Evolutionary conservation across 345 rosid species (phyloP), one percentile per base, ranked within the genome.

Genomic region (Acer saccharum): DNA sequence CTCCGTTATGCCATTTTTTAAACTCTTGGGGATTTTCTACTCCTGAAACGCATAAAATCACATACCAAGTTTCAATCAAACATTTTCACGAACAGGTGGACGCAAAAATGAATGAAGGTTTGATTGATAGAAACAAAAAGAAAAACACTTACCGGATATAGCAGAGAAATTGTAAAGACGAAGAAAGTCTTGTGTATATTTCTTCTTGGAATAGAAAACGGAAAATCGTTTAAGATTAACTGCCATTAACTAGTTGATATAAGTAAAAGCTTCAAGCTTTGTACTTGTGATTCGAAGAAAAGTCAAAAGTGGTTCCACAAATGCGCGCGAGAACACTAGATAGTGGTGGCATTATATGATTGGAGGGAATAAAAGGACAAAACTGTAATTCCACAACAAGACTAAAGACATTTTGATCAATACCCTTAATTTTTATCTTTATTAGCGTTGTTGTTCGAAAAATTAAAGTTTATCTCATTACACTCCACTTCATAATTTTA

Each of bases 1-100:
- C 95, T 32, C 97, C 98, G 58, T 91, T 88, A 63, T 70, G 11
- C 91, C 95, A 92, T 72, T 79, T 83, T 25, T 76, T 72, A 78
- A 86, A 92, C 25, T 82, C 89, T 44, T 2, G 76, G 1, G n/a
- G 43, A 55, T 68, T 82, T 70, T 80, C 93, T 84, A 66, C 76
- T 72, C 82, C 87, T 78, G 68, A 77, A 48, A 48, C 7, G 27
- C 3, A 14, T 61, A 14, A 43, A 43, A 52, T 52, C 69, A 18
- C 2, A 16, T 63, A 58, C 4, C 57, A 27, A 50, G 12, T n/a
- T n/a, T 20, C 52, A 0, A 2, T 75, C 41, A 52, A 60, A 20
- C 78, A 75, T 65, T 75, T 75, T 20, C 71, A 12, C 78, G 32
- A 75, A 65, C 78, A 65, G 0, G 32, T 52, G 64, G 64, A 32